These are phyloP conservation scores for Komagataella phaffii DNA, from an alignment of 805 yeast species.

Conservation along the genomic window DNA sequence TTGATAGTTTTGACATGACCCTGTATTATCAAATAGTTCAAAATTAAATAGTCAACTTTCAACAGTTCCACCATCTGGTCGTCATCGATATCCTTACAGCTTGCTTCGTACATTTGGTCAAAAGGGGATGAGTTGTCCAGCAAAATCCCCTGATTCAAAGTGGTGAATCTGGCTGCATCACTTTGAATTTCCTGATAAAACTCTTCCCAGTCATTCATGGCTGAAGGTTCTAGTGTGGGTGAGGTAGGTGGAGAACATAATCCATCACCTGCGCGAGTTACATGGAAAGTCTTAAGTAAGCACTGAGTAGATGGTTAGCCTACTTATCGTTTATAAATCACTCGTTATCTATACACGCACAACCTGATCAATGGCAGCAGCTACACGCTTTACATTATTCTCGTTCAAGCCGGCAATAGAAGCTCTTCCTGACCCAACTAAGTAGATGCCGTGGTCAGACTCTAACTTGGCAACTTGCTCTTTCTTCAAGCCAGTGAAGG, in stretches of 20 bases:
- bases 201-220: neutral
- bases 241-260: neutral
- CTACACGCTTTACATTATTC: constrained; percentile 64
- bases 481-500: constrained; percentile 75
- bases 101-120: neutral
- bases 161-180: neutral
- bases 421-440: constrained; percentile 78
- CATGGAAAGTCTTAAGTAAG: neutral
- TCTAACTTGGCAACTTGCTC: constrained; percentile 72
- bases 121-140: neutral
- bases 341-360: constrained; percentile 17
- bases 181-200: neutral
- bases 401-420: constrained; percentile 89
- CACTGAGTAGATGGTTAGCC: neutral
- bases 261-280: neutral
- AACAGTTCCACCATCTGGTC: neutral
- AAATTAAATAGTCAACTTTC: constrained; percentile 36
- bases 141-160: neutral
- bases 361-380: constrained; percentile 70
- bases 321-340: neutral
- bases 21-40: constrained; percentile 66
- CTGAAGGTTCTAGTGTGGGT: neutral
- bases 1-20: constrained; percentile 62
- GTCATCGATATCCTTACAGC: neutral
- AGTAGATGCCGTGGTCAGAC: constrained; percentile 65